Conservation (phyloP, 176 grass and related monocot genomes). For the Puya raimondii region DNA sequence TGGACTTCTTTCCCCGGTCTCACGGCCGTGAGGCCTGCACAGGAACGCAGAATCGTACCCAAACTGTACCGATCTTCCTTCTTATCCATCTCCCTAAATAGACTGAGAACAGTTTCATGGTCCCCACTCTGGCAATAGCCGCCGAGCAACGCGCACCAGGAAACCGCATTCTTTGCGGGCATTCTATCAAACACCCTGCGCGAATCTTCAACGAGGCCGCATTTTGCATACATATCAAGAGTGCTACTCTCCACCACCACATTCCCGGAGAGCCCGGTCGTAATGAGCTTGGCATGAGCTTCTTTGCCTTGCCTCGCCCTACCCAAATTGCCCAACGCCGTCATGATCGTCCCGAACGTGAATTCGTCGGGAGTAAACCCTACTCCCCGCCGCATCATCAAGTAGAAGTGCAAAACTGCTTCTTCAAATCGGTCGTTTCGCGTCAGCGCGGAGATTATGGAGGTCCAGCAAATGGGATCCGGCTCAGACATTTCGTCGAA, state of each 20-base stretch:
- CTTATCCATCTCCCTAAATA: constrained; percentile 54
- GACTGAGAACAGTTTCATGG: constrained; percentile 33
- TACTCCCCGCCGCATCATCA: constrained; percentile 29
- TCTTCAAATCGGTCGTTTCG: constrained; percentile 53
- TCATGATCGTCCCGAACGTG: constrained; percentile 72
- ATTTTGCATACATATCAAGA: constrained; percentile 81
- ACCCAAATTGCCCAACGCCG: constrained; percentile 47
- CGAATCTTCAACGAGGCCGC: constrained; percentile 41
- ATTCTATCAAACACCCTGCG: constrained; percentile 68
- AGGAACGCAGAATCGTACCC: constrained; percentile 61
- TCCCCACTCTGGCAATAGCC: constrained; percentile 60
- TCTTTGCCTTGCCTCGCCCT: constrained; percentile 44
- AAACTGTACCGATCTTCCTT: constrained; percentile 39
- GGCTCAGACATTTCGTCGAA: constrained; percentile 66
- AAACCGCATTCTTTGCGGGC: constrained; percentile 50
- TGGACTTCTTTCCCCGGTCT: constrained; percentile 70
- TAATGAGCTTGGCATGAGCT: constrained; percentile 42
- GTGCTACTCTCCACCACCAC: constrained; percentile 80
- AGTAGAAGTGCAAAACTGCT: constrained; percentile 35
- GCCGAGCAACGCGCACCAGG: constrained; percentile 61
- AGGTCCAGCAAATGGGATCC: constrained; percentile 72
- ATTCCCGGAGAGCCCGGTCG: constrained; percentile 52
- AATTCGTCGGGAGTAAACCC: constrained; percentile 32
- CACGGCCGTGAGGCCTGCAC: constrained; percentile 41
- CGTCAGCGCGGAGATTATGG: constrained; percentile 58